Base-by-base conservation (phyloP, 1,139 yeast genomes). In the Sugiyamaella xylanicola region DNA sequence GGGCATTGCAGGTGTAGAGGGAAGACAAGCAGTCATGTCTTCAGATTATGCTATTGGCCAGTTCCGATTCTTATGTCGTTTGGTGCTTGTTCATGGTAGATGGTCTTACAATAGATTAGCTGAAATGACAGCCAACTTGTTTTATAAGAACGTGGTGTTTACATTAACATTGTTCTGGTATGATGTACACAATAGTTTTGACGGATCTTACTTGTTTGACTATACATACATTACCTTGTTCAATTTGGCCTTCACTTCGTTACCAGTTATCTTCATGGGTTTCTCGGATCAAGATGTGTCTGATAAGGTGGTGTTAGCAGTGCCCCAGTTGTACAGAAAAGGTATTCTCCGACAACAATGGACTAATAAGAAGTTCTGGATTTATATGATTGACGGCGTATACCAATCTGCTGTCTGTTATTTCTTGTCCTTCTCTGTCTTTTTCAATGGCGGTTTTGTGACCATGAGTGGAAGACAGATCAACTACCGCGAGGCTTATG, bases 1-100 rank as follows among this genome's bases (percentile, higher is more conserved):
- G 48, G 99, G 99, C 73, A 92, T 93, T 66, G 96, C 96, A 48
- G 99, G 99, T 71, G 95, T 90, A 73, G 99, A 93, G 78, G 99
- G 99, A 64, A 80, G 98, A 56, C 98, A 93, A 71, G 99, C 99
- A n/a, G 98, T 87, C 15, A 93, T 93, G 99, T 87, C 96, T 8
- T 87, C 97, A 0, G 99, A 93, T 77, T 93, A 91, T 73, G 99
- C 97, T 4, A 77, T 93, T 70, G 99, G 97, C 11, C 99, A 93
- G 72, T 93, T 93, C 74, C 78, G 97, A 65, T 93, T 81, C 69
- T 72, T 93, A 67, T 81, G 88, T 1, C 79, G 92, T 65, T 77
- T 93, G 63, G 75, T 93, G 48, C 75, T 93, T 53, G 95, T 90
- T 20, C 99, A 93, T 74, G 99, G 99, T 40, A 82, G 97, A 70